Base-by-base conservation (phyloP, 2,329 filamentous ascomycete genomes). In the Lachnellula subtilissima region DNA sequence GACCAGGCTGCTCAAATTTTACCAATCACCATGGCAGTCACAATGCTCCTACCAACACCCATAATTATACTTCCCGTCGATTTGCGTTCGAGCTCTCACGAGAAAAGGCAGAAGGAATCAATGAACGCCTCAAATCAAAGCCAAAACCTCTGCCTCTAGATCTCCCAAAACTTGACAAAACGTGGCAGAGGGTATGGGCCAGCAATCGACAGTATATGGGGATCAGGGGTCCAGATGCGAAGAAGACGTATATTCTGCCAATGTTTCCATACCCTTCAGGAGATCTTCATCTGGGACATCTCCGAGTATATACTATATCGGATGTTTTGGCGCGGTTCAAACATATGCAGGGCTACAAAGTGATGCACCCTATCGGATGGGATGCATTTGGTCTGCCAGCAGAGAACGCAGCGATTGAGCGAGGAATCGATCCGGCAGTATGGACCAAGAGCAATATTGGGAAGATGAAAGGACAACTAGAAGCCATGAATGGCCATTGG, bases 201-300 rank as follows among this genome's bases (percentile, higher is more conserved):
- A 28, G 47, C 7, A 40, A 56, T 22, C 39, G 23, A 40, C n/a
- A 22, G 5, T 17, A 37, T 15, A 37, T 19, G 23, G 17, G 22
- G 9, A 45, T n/a, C 7, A 45, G 22, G 19, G 22, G 19, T 45
- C 19, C 7, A 2, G 19, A 45, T 45, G 42, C 42, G 7, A 48
- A 71, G 43, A 72, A 73, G 55, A 78, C 78, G 71, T 96, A 93
- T 70, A 83, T 96, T 59, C 77, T 96, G 53, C 87, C 91, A 62
- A 96, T 96, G 91, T 96, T 96, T 69, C 91, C 91, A 0, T 96
- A 96, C 70, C 91, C 91, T 1, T 96, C 91, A 0, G 91, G 91
- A 32, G 86, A 85, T 32, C 79, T 96, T 28, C 91, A 96, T 70
- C 84, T 96, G 58, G 91, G 91, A 14, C 91, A 96, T 71, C 76